A percentile compares a stretch with the other conserved stretches of the same genome.
These are phyloP conservation scores for Xylaria sp. DNA, from an alignment of 2,329 filamentous ascomycete species.

Conservation along the genomic window DNA sequence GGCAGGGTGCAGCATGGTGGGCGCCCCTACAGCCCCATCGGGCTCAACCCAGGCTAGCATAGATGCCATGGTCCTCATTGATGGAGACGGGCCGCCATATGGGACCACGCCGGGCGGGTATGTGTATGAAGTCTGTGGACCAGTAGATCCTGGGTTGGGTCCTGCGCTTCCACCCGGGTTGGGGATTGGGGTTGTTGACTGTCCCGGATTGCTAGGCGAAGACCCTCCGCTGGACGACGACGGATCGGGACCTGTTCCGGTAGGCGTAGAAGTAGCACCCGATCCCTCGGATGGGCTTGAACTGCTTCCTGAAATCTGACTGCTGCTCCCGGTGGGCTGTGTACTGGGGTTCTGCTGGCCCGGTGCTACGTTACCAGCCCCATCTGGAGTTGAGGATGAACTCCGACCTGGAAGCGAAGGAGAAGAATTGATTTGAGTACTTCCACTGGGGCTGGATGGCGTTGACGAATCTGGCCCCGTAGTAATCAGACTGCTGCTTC, in stretches of 20 bases:
- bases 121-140: constrained; percentile 32
- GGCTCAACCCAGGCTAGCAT: constrained; percentile 35
- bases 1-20: constrained; percentile 26
- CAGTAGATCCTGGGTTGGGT: constrained; percentile 10
- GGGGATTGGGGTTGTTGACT: constrained; percentile 15
- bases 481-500: constrained; percentile 1
- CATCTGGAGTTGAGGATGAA: constrained; percentile 24
- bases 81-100: constrained; percentile 31
- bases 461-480: constrained; percentile 19
- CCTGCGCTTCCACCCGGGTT: constrained; percentile 6
- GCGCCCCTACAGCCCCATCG: constrained; percentile 24
- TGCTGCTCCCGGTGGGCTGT: constrained; percentile 9
- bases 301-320: constrained; percentile 4
- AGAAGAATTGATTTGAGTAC: constrained; percentile 15
- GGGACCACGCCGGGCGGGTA: constrained; percentile 37
- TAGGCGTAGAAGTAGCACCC: constrained; percentile 12
- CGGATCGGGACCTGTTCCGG: constrained; percentile 9
- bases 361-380: constrained; percentile 25
- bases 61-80: constrained; percentile 34
- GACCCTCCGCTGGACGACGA: constrained; percentile 12
- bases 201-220: constrained; percentile 11
- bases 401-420: constrained; percentile 8
- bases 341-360: constrained; percentile 22
- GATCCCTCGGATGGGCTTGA: constrained; percentile 3
- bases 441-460: constrained; percentile 15